Evolutionary conservation across 1,284 basidiomycete genomes (phyloP).

Genomic region (Cutaneotrichosporon sp.): DNA sequence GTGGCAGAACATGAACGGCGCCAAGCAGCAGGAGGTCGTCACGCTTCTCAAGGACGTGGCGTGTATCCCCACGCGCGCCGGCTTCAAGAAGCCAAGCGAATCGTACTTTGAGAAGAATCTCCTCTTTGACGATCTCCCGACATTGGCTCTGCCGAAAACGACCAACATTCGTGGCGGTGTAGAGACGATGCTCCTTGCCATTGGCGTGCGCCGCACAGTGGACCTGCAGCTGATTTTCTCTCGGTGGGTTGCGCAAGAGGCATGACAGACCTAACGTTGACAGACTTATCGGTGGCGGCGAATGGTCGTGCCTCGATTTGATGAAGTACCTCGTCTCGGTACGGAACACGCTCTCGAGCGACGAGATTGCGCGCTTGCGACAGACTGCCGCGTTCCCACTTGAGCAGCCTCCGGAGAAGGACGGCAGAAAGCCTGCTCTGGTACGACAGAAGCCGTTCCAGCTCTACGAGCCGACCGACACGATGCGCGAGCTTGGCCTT

Average conservation of each 20-base stretch:
- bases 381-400: constrained; percentile 76
- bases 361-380: constrained; percentile 68
- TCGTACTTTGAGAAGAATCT: constrained; percentile 85
- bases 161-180: constrained; percentile 63
- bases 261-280: not conserved
- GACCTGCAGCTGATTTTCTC: constrained; percentile 83
- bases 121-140: constrained; percentile 81
- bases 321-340: constrained; percentile 86
- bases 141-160: constrained; percentile 69
- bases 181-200: constrained; percentile 67
- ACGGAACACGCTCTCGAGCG: constrained; percentile 60
- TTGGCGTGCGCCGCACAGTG: constrained; percentile 88
- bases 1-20: constrained; percentile 66
- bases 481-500: constrained; percentile 66
- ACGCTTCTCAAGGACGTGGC: constrained; percentile 58
- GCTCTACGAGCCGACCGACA: constrained; percentile 77
- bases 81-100: constrained; percentile 67
- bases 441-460: constrained; percentile 60
- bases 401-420: constrained; percentile 51
- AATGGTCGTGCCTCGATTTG: constrained; percentile 52
- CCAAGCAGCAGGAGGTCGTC: constrained; percentile 58
- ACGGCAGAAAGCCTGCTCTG: constrained; percentile 34
- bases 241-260: constrained; percentile 57
- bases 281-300: constrained; percentile 52
- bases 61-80: constrained; percentile 79